Conservation (phyloP, 2,329 filamentous ascomycete species). For the Trichoderma guizhouense region DNA sequence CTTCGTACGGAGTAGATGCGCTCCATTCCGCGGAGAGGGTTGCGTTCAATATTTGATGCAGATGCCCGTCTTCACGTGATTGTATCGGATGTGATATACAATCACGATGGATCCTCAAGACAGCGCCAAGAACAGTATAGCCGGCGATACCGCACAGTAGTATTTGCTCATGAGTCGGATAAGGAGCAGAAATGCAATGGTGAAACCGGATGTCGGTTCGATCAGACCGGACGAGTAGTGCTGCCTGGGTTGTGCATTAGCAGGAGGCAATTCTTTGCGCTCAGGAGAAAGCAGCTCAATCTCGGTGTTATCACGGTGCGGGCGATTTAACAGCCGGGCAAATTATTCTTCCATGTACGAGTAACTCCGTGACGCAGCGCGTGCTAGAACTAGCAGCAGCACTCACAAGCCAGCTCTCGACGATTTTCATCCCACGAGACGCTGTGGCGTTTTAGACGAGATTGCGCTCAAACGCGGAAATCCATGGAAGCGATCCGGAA, state of each 20-base stretch:
- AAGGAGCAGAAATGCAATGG: not conserved
- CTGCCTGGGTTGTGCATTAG: not conserved
- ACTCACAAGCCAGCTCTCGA: not conserved
- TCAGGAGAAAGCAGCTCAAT: not conserved
- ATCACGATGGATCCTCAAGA: not conserved
- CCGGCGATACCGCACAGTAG: not conserved
- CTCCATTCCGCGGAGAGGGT: not conserved
- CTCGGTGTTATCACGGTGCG: slow-evolving; percentile 8
- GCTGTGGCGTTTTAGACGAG: not conserved
- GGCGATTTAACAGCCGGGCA: not conserved
- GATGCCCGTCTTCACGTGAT: not conserved
- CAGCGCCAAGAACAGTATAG: not conserved
- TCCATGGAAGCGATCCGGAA: not conserved
- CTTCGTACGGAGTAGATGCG: not conserved
- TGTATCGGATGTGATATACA: not conserved
- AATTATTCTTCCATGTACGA: not conserved
- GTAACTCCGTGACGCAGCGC: not conserved
- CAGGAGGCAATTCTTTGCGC: not conserved
- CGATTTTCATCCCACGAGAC: not conserved
- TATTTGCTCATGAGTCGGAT: not conserved
- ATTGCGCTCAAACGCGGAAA: not conserved
- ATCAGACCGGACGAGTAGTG: not conserved
- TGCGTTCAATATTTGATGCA: not conserved
- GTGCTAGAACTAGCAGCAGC: not conserved
- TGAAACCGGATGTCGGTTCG: not conserved